Evolutionary conservation across 495 filamentous ascomycete species (phyloP).

Genomic region (Neurospora pannonica): DNA sequence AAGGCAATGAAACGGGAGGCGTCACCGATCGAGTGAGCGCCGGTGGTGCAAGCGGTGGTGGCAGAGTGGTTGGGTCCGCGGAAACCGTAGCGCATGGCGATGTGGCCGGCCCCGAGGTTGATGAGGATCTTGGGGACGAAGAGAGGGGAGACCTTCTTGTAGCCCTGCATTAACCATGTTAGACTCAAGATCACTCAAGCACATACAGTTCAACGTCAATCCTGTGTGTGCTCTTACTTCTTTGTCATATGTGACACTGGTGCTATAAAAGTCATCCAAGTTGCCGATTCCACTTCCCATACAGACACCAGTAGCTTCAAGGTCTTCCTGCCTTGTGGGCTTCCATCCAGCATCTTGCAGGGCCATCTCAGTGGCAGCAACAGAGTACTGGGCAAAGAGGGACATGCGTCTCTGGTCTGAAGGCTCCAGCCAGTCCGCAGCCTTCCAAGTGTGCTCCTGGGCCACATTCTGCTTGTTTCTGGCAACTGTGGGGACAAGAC

Average conservation of each 20-base stretch:
- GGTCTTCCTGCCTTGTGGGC: slow-evolving; percentile 49
- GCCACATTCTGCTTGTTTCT: background rate
- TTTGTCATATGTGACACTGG: slow-evolving; percentile 64
- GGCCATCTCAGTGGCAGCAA: slow-evolving; percentile 81
- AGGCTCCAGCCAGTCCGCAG: slow-evolving; percentile 64
- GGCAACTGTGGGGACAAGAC: slow-evolving; percentile 50
- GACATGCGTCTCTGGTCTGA: slow-evolving; percentile 80
- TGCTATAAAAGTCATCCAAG: slow-evolving; percentile 78
- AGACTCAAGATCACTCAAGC: background rate
- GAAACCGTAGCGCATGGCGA: slow-evolving; percentile 88
- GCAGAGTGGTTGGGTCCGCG: slow-evolving; percentile 84
- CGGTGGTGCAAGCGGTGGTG: slow-evolving; percentile 92
- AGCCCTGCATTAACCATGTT: slow-evolving; percentile 47
- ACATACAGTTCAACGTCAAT: background rate
- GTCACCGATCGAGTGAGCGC: slow-evolving; percentile 88
- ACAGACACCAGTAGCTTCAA: slow-evolving; percentile 75
- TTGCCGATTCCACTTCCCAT: slow-evolving; percentile 95
- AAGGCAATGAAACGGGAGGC: slow-evolving; percentile 81
- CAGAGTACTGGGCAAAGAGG: slow-evolving; percentile 82
- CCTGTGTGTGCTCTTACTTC: slow-evolving; percentile 41
- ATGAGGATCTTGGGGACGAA: slow-evolving; percentile 91
- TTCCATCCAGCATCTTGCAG: slow-evolving; percentile 75
- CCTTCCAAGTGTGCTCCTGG: slow-evolving; percentile 47
- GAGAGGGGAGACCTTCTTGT: slow-evolving; percentile 82
- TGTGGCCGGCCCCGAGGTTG: slow-evolving; percentile 88